phyloP scores from a whole-genome alignment of 139 green algal genomes.

The Closterium sp. region DNA sequence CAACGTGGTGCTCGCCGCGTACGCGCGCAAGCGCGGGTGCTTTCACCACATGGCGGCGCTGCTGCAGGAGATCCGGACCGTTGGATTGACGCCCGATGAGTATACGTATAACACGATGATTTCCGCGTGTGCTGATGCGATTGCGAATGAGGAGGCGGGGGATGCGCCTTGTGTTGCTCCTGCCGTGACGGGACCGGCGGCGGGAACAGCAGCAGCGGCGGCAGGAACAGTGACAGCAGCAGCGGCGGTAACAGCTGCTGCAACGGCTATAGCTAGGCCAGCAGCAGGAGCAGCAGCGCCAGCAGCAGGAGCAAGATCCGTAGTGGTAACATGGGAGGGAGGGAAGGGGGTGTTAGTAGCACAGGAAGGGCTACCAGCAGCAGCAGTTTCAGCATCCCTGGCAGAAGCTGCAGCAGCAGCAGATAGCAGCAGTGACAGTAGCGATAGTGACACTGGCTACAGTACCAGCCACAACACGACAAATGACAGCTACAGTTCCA shows the following conservation, averaged over 20 bases:
- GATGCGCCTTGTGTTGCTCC: neutral
- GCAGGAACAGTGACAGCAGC: neutral
- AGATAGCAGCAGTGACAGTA: neutral
- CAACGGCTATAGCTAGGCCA: neutral
- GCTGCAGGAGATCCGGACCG: neutral
- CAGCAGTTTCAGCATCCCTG: neutral
- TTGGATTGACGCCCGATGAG: neutral
- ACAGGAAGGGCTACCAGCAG: neutral
- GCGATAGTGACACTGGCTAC: neutral
- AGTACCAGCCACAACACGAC: neutral
- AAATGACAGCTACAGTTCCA: neutral
- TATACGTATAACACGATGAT: slow-evolving; percentile 10
- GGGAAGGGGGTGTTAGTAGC: neutral
- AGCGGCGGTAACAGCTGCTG: no score
- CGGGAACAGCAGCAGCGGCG: neutral
- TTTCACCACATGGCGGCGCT: neutral
- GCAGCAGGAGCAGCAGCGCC: neutral
- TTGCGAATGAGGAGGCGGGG: neutral
- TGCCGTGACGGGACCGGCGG: neutral
- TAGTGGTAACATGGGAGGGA: no score
- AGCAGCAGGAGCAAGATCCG: neutral
- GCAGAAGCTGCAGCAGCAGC: neutral
- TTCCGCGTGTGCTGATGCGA: neutral
- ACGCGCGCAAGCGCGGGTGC: neutral
- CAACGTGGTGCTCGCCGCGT: neutral